phyloP scores from a whole-genome alignment of 192 early-diverging fungal species.

The Coemansia sp. region DNA sequence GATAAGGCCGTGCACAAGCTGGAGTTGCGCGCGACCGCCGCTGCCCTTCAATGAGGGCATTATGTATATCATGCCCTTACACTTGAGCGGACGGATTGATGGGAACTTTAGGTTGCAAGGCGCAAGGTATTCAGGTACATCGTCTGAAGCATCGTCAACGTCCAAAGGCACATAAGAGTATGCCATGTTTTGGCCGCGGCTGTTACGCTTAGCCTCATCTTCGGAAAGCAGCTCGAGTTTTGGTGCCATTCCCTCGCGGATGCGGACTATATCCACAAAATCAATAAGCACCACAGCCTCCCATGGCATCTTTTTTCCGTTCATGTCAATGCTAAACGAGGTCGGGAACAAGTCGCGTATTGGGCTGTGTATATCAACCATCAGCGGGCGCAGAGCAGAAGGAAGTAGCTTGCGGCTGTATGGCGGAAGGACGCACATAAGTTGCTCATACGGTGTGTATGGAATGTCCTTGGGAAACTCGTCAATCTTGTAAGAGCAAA shows the following conservation, averaged over 20 bases:
- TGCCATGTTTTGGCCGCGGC: slow-evolving; percentile 61
- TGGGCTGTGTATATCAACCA: slow-evolving; percentile 80
- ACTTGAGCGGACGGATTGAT: slow-evolving; percentile 60
- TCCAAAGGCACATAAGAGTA: slow-evolving; percentile 58
- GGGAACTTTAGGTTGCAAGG: slow-evolving; percentile 70
- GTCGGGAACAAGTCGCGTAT: slow-evolving; percentile 95
- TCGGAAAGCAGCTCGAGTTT: slow-evolving; percentile 61
- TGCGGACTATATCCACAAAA: slow-evolving; percentile 91
- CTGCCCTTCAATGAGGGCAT: slow-evolving; percentile 60
- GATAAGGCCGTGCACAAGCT: slow-evolving; percentile 63
- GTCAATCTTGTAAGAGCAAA: slow-evolving; percentile 61
- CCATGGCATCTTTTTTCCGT: slow-evolving; percentile 98
- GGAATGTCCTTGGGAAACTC: slow-evolving; percentile 78
- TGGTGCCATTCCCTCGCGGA: slow-evolving; percentile 76
- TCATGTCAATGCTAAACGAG: slow-evolving; percentile 90
- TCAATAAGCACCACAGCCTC: slow-evolving; percentile 98
- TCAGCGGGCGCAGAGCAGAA: slow-evolving; percentile 73
- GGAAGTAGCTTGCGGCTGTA: slow-evolving; percentile 84
- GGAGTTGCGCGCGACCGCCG: slow-evolving; percentile 12
- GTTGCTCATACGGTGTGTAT: slow-evolving; percentile 95
- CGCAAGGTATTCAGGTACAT: slow-evolving; percentile 53
- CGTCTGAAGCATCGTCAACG: slow-evolving; percentile 41
- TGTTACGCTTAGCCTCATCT: slow-evolving; percentile 62
- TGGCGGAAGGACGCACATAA: slow-evolving; percentile 97
- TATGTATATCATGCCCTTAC: slow-evolving; percentile 57